Evolutionary conservation across 441 rosid genomes (phyloP), one percentile per base, ranked within the genome.

Genomic region (Eugenia klotzschiana): DNA sequence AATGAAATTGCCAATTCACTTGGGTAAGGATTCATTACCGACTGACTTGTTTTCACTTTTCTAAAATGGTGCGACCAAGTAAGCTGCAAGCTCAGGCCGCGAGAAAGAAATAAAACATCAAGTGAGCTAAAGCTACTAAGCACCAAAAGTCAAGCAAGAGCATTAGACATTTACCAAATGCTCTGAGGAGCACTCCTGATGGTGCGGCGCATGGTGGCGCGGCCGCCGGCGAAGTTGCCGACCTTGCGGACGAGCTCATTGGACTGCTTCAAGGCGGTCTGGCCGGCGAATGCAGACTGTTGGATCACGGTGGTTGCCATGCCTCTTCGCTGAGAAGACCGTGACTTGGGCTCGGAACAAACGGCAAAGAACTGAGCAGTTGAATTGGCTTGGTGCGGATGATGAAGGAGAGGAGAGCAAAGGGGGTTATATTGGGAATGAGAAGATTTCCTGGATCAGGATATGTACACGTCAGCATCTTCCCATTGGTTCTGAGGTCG

Each of bases 171-270:
- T 58, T 88, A 94, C 98, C 99, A 96, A 58, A 94, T 96, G 92
- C 97, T 94, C 52, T 89, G 89, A n/a, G 98, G 97, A 84, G 89
- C 92, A 80, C 92, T 92, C 85, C 88, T 96, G 57, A 96, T 93
- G 1, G 98, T 96, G 79, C 99, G 88, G 27, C 99, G 91, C 98
- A 94, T 93, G 89, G 88, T 82, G 81, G 91, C 18, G 50, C 98
- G 94, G 79, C 94, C 94, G 6, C 92, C 95, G 0, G 91, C 91
- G 7, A 87, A 51, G 83, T 82, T 73, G 37, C 93, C 94, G 29
- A 88, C 89, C 87, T 92, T 92, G 79, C 92, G 91, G 87, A 88
- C 80, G 22, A 91, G 89, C 87, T 91, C 97, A 87, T 90, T 92
- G 83, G 93, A 83, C 81, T 87, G 93, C 86, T 86, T 91, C 85